These are phyloP conservation scores for Cadophora gregata DNA, from an alignment of 2,329 filamentous ascomycete genomes.

Conservation along the genomic window DNA sequence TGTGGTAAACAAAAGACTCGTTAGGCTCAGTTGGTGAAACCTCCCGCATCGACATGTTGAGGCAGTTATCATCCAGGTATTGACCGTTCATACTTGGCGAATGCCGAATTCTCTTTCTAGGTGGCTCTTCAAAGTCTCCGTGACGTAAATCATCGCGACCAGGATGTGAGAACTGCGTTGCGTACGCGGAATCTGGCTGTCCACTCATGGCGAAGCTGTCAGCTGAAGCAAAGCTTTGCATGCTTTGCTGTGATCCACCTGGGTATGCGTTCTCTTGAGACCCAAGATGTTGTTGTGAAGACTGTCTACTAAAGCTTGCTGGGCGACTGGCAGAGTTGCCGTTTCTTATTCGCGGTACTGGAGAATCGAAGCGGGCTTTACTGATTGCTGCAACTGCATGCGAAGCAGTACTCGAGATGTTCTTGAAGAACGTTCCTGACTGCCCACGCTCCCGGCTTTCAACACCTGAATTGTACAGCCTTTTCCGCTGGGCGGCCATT, in stretches of 20 bases:
- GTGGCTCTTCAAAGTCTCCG: conserved; percentile 72
- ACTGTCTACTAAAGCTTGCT: conserved; percentile 73
- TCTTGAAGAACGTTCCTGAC: conserved; percentile 93
- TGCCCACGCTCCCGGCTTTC: conserved; percentile 71
- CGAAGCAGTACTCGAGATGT: conserved; percentile 91
- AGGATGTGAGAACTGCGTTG: conserved; percentile 57
- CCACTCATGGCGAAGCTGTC: conserved; percentile 68
- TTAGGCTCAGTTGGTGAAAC: conserved; percentile 78
- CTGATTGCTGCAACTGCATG: conserved; percentile 95
- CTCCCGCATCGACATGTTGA: conserved; percentile 62
- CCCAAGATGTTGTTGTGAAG: conserved; percentile 68
- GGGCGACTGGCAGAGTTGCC: conserved; percentile 64
- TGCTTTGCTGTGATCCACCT: conserved; percentile 83
- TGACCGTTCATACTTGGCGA: conserved; percentile 58
- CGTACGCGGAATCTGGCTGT: conserved; percentile 69
- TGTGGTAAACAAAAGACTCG: conserved; percentile 74
- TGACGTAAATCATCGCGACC: conserved; percentile 48
- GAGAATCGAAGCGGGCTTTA: conserved; percentile 93
- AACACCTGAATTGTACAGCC: conserved; percentile 80
- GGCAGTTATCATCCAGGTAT: conserved; percentile 47
- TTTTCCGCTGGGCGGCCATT: conserved; percentile 93
- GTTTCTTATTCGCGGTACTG: conserved; percentile 68
- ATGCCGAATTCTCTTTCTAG: conserved; percentile 75
- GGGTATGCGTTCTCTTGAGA: conserved; percentile 70
- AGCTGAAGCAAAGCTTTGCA: conserved; percentile 74